Evolutionary conservation across 768 basidiomycete genomes (phyloP).

Genomic region (Megacollybia marginata): DNA sequence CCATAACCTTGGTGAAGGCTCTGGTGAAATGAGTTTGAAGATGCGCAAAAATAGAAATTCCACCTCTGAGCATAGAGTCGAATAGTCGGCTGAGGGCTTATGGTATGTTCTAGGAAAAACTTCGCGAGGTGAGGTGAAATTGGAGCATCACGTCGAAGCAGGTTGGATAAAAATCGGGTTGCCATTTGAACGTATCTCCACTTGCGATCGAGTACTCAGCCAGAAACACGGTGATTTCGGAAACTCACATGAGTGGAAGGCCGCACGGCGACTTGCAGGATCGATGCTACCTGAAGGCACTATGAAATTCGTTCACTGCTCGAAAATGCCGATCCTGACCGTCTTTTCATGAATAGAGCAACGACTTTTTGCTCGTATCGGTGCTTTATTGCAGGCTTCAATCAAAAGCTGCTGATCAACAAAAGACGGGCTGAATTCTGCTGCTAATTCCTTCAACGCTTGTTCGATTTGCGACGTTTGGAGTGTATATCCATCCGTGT

Average conservation of each 20-base stretch:
- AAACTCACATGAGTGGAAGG: slow-evolving; percentile 65
- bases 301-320: slow-evolving; percentile 1
- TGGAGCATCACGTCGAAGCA: slow-evolving; percentile 57
- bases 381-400: slow-evolving; percentile 34
- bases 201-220: slow-evolving; percentile 28
- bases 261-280: slow-evolving; percentile 52
- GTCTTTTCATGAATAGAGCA: slow-evolving; percentile 40
- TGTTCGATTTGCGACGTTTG: slow-evolving; percentile 37
- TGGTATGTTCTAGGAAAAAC: slow-evolving; percentile 59
- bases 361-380: slow-evolving; percentile 35
- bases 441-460: slow-evolving; percentile 39
- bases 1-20: slow-evolving; percentile 58
- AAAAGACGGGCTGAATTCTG: slow-evolving; percentile 39
- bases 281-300: slow-evolving; percentile 41
- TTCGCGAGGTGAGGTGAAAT: slow-evolving; percentile 45
- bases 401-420: slow-evolving; percentile 35
- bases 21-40: slow-evolving; percentile 23
- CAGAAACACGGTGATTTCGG: slow-evolving; percentile 3
- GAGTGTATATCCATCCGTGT: slow-evolving; percentile 54
- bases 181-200: slow-evolving; percentile 81
- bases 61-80: slow-evolving; percentile 61
- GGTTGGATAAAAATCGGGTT: slow-evolving; percentile 46
- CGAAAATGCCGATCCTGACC: slow-evolving; percentile 25
- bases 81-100: slow-evolving; percentile 67
- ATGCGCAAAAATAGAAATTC: slow-evolving; percentile 2